These are phyloP conservation scores for Mycena amicta DNA, from an alignment of 768 basidiomycete species.

Conservation along the genomic window DNA sequence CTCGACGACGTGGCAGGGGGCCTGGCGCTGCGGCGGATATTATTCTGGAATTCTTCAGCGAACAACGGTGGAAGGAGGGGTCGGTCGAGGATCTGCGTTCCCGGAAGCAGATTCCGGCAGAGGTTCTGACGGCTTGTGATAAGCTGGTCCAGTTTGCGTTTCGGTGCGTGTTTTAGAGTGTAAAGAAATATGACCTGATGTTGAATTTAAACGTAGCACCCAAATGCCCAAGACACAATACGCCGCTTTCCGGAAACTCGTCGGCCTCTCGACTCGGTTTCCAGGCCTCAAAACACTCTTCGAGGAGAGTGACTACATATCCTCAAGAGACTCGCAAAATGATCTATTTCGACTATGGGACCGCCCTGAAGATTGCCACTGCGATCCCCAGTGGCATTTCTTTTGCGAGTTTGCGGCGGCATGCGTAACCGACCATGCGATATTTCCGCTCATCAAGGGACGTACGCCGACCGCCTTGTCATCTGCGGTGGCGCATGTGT, in stretches of 20 bases:
- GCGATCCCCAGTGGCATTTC: neutral
- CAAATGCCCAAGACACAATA: neutral
- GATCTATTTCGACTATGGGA: neutral
- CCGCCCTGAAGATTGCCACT: neutral
- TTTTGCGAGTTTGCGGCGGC: neutral
- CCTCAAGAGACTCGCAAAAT: neutral
- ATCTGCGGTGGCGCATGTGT: neutral
- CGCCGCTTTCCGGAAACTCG: neutral
- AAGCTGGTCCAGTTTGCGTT: neutral
- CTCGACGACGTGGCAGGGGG: neutral
- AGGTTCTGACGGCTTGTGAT: neutral
- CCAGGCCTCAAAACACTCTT: neutral
- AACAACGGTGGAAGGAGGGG: neutral
- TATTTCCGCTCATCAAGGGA: neutral
- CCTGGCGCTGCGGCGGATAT: neutral
- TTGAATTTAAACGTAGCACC: neutral
- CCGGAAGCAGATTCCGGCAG: neutral
- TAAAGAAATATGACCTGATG: too few species aligned
- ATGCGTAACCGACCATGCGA: neutral
- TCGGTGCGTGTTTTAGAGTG: neutral
- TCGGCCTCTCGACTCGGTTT: neutral
- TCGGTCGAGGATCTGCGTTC: neutral
- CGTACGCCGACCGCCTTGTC: neutral
- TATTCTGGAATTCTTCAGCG: neutral
- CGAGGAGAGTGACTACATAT: neutral